These are phyloP conservation scores for Forsythia suspensa DNA, from an alignment of 257 asterid genomes.

Conservation along the genomic window DNA sequence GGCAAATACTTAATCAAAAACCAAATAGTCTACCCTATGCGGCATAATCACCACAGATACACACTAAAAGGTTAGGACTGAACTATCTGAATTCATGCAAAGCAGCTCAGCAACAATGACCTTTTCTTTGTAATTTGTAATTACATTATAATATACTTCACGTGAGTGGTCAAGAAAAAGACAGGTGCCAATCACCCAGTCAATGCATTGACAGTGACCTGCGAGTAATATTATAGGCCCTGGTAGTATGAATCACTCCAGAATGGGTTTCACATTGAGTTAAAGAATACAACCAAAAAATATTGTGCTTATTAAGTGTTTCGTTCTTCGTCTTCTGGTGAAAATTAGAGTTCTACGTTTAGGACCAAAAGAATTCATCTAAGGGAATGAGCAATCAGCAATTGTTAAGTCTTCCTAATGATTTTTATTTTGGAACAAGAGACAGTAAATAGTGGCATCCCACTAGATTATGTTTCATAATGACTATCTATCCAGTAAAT, in stretches of 20 bases:
- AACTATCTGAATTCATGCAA: not conserved
- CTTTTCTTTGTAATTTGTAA: not conserved
- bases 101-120: not conserved
- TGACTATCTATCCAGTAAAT: not conserved
- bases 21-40: not conserved
- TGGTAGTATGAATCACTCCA: not conserved
- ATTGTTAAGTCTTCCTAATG: not conserved
- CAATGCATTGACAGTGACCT: not conserved
- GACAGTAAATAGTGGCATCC: not conserved
- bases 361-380: not conserved
- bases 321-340: not conserved
- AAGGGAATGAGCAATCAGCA: constrained; percentile 3
- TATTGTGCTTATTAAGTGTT: not conserved
- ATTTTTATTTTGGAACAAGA: not conserved
- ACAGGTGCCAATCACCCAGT: not conserved
- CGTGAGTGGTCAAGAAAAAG: not conserved
- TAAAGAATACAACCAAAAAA: not conserved
- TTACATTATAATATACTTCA: not conserved
- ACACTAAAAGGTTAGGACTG: not conserved
- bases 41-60: not conserved
- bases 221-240: not conserved
- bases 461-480: not conserved
- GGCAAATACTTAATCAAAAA: not conserved
- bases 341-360: not conserved
- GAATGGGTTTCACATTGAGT: not conserved